Percentiles rank a stretch among this genome's conserved stretches.
Conservation (phyloP, 192 early-diverging fungal genomes). For the Phycomyces nitens region DNA sequence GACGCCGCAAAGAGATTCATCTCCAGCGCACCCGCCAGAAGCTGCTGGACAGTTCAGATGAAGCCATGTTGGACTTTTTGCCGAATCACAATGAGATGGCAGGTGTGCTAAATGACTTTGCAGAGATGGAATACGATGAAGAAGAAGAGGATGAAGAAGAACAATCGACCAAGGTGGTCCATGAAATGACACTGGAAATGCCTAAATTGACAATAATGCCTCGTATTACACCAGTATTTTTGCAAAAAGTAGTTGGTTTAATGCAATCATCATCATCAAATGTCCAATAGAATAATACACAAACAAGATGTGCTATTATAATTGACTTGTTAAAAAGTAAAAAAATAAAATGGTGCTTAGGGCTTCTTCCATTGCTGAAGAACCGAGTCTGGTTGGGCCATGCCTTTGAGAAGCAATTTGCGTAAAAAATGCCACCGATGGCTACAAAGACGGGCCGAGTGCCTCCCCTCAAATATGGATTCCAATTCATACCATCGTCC, state of each 20-base stretch:
- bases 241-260: slow-evolving; percentile 5
- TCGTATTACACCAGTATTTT: slow-evolving; percentile 20
- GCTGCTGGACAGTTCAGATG: slow-evolving; percentile 24
- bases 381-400: not conserved
- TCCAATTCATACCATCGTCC: slow-evolving; percentile 29
- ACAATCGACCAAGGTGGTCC: not conserved
- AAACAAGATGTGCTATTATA: not conserved
- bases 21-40: slow-evolving; percentile 34
- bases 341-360: not conserved
- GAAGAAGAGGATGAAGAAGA: slow-evolving; percentile 6
- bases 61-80: slow-evolving; percentile 1
- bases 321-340: not conserved
- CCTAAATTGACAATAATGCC: slow-evolving; percentile 26
- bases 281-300: not conserved
- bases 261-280: not conserved
- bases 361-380: not conserved
- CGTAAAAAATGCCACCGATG: slow-evolving; percentile 26
- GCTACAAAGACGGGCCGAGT: slow-evolving; percentile 25
- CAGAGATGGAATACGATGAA: slow-evolving; percentile 37
- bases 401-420: slow-evolving; percentile 13
- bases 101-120: slow-evolving; percentile 40
- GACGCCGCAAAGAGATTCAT: slow-evolving; percentile 32
- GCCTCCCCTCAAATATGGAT: slow-evolving; percentile 22
- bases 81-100: not conserved
- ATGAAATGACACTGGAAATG: slow-evolving; percentile 12